Evolutionary conservation across 768 basidiomycete genomes (phyloP).

Genomic region (Artomyces pyxidatus): DNA sequence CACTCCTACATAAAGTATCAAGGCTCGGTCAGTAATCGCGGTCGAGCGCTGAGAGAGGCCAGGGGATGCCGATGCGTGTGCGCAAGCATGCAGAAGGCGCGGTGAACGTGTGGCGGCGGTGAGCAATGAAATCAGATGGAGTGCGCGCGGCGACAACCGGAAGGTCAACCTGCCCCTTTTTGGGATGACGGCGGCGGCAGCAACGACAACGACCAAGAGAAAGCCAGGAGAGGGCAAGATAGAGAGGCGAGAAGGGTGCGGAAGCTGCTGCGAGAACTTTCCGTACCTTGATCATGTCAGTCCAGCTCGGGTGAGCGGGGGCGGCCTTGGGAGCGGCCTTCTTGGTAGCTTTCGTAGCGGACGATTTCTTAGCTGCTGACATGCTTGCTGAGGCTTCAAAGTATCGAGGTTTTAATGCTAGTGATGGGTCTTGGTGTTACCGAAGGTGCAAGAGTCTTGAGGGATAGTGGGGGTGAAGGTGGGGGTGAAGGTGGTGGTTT

Average conservation of each 20-base stretch:
- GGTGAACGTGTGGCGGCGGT: slow-evolving; percentile 15
- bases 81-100: slow-evolving; percentile 10
- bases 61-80: neutral
- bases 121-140: slow-evolving; percentile 14
- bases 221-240: slow-evolving; percentile 10
- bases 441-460: slow-evolving; percentile 12
- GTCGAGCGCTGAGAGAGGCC: slow-evolving; percentile 3
- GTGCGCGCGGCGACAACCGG: slow-evolving; percentile 24
- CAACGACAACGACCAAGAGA: slow-evolving; percentile 4
- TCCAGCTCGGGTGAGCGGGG: slow-evolving; percentile 49
- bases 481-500: slow-evolving; percentile 41
- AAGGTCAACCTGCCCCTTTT: slow-evolving; percentile 38
- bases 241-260: slow-evolving; percentile 3
- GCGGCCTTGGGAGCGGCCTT: slow-evolving; percentile 35
- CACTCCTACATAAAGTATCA: slow-evolving; percentile 54
- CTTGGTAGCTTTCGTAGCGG: slow-evolving; percentile 41
- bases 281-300: slow-evolving; percentile 77
- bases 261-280: slow-evolving; percentile 9
- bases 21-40: slow-evolving; percentile 10
- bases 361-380: slow-evolving; percentile 29
- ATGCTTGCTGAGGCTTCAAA: slow-evolving; percentile 30
- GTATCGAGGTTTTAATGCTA: slow-evolving; percentile 12
- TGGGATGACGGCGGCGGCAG: slow-evolving; percentile 18
- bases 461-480: slow-evolving; percentile 16
- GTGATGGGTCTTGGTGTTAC: slow-evolving; percentile 15